Evolutionary conservation across 176 grass and related monocot species (phyloP).

Genomic region (Oryza meridionalis): DNA sequence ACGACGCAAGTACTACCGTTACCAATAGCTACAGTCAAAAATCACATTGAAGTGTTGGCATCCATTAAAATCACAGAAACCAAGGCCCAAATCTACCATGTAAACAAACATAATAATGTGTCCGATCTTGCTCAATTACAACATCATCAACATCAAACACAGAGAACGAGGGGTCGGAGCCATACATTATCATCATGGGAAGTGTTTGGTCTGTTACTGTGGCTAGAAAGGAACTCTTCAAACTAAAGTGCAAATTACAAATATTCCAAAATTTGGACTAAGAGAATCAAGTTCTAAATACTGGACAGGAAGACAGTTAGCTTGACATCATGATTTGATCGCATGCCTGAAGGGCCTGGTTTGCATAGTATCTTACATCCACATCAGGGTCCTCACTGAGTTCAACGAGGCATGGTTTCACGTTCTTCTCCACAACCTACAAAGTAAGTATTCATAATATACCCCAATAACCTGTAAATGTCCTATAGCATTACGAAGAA

Average conservation of each 20-base stretch:
- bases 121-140: constrained; percentile 36
- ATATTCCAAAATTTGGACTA: constrained; percentile 51
- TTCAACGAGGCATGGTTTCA: constrained; percentile 88
- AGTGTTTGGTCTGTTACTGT: constrained; percentile 23
- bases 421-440: constrained; percentile 70
- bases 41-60: not conserved
- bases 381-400: constrained; percentile 98
- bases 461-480: constrained; percentile 14
- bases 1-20: not conserved
- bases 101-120: constrained; percentile 6
- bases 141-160: constrained; percentile 41
- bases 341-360: constrained; percentile 79
- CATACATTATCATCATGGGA: constrained; percentile 45
- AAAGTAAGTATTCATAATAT: constrained; percentile 39
- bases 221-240: constrained; percentile 37
- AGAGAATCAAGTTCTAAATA: constrained; percentile 36
- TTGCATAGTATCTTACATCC: constrained; percentile 83
- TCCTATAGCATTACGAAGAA: not conserved
- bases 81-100: not conserved
- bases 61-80: not conserved
- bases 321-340: constrained; percentile 91
- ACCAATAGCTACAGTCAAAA: not conserved
- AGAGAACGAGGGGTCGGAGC: constrained; percentile 1
- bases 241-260: constrained; percentile 49
- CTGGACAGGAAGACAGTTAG: constrained; percentile 45